Conservation (phyloP, 176 grass and related monocot species). For the Bolboschoenus planiculmis region DNA sequence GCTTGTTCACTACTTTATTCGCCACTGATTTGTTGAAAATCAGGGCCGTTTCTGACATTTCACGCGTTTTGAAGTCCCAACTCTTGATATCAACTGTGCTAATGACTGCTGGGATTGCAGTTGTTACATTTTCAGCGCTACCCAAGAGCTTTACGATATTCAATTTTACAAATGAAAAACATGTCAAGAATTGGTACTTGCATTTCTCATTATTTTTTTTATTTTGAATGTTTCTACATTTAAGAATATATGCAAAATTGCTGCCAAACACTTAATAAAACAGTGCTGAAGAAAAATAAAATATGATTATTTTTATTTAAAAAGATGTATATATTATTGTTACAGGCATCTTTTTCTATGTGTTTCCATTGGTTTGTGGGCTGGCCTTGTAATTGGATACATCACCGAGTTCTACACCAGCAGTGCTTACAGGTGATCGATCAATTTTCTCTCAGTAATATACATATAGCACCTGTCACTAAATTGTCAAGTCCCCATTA, state of each 20-base stretch:
- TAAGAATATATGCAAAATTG: not conserved
- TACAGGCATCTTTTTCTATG: constrained; percentile 65
- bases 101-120: constrained; percentile 49
- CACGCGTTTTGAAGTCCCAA: constrained; percentile 41
- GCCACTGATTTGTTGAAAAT: constrained; percentile 42
- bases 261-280: not conserved
- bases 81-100: constrained; percentile 71
- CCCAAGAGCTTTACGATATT: constrained; percentile 58
- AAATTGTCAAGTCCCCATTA: not conserved
- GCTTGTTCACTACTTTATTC: constrained; percentile 45
- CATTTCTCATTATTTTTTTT: not conserved
- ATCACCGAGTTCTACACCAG: constrained; percentile 72
- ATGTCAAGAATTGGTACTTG: constrained; percentile 50
- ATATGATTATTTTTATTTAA: not conserved
- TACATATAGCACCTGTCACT: not conserved
- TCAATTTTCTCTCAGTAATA: not conserved
- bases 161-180: constrained; percentile 45
- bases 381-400: constrained; percentile 61
- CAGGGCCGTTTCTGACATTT: constrained; percentile 17
- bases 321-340: not conserved
- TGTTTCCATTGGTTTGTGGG: constrained; percentile 44
- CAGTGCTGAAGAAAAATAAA: not conserved
- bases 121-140: constrained; percentile 41
- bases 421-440: constrained; percentile 51
- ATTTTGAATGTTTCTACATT: no score